Percentiles rank a stretch among this genome's conserved stretches.
Conservation (phyloP, 805 yeast species). For the Candida andamanensis region DNA sequence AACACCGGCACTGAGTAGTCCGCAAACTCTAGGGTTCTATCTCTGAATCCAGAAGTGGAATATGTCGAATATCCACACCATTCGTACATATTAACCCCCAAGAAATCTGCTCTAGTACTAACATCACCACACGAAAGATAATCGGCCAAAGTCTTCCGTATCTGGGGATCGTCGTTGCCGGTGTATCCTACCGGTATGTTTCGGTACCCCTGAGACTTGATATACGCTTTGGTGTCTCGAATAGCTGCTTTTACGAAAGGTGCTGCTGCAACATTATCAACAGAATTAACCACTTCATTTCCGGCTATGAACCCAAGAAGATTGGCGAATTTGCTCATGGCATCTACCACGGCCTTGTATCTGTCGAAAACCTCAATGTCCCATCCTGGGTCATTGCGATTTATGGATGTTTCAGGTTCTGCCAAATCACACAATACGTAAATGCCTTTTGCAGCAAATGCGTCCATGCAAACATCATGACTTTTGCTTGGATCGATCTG, state of each 20-base stretch:
- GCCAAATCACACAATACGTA: conserved; percentile 33
- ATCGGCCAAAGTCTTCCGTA: conserved; percentile 21
- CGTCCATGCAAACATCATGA: conserved; percentile 76
- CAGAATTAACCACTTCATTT: conserved; percentile 33
- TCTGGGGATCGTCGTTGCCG: conserved; percentile 31
- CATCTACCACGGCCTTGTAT: conserved; percentile 30
- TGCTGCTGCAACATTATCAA: conserved; percentile 22
- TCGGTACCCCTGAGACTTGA: conserved; percentile 22
- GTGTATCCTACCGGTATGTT: conserved; percentile 39
- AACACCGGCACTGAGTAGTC: conserved; percentile 31
- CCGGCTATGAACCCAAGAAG: conserved; percentile 38
- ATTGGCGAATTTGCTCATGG: conserved; percentile 26
- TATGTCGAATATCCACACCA: conserved; percentile 40
- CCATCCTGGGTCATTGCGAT: conserved; percentile 31
- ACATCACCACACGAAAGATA: conserved; percentile 27
- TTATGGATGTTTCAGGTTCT: conserved; percentile 31
- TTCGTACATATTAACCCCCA: conserved; percentile 35
- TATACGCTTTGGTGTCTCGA: conserved; percentile 27
- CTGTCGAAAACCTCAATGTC: conserved; percentile 24
- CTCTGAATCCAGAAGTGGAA: conserved; percentile 32
- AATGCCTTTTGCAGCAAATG: conserved; percentile 39
- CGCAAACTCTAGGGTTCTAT: conserved; percentile 25
- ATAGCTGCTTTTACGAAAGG: conserved; percentile 35
- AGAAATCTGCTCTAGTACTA: conserved; percentile 23
- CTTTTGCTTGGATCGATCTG: conserved; percentile 67